phyloP scores from a whole-genome alignment of 768 basidiomycete genomes.

The Hemileccinum rubropunctum region DNA sequence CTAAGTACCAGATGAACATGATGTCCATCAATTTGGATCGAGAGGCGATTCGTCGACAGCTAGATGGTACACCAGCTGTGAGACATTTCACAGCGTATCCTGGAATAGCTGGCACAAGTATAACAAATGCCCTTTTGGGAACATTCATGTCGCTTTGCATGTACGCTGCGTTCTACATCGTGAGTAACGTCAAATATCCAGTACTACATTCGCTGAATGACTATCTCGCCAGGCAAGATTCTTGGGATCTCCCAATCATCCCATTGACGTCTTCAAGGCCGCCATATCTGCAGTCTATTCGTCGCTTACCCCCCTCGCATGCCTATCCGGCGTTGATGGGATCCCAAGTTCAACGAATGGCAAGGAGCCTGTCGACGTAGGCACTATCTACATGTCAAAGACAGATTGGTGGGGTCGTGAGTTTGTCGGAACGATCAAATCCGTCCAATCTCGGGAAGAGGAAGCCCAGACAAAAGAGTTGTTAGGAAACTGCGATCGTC shows the following conservation, averaged over 20 bases:
- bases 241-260: conserved; percentile 64
- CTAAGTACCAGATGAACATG: conserved; percentile 79
- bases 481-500: conserved; percentile 51
- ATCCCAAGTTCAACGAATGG: conserved; percentile 4
- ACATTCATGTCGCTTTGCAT: conserved; percentile 48
- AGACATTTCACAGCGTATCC: conserved; percentile 68
- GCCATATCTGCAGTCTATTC: conserved; percentile 67
- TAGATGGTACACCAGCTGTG: conserved; percentile 9
- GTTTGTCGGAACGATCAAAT: conserved; percentile 45
- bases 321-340: conserved; percentile 38
- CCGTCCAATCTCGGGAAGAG: conserved; percentile 53
- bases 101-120: conserved; percentile 65
- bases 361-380: conserved; percentile 12
- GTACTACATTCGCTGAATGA: conserved; percentile 1
- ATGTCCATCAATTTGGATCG: conserved; percentile 55
- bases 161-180: conserved; percentile 58
- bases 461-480: conserved; percentile 45
- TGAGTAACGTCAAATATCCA: conserved; percentile 34
- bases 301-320: conserved; percentile 54
- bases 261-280: conserved; percentile 59
- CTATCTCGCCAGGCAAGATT: conserved; percentile 54
- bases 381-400: conserved; percentile 51
- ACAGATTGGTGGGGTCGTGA: conserved; percentile 56
- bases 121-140: conserved; percentile 47
- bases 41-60: conserved; percentile 32